Evolutionary conservation across 1,284 basidiomycete genomes (phyloP), one percentile per base, ranked within the genome.

Genomic region (Pulveroboletus sp.): DNA sequence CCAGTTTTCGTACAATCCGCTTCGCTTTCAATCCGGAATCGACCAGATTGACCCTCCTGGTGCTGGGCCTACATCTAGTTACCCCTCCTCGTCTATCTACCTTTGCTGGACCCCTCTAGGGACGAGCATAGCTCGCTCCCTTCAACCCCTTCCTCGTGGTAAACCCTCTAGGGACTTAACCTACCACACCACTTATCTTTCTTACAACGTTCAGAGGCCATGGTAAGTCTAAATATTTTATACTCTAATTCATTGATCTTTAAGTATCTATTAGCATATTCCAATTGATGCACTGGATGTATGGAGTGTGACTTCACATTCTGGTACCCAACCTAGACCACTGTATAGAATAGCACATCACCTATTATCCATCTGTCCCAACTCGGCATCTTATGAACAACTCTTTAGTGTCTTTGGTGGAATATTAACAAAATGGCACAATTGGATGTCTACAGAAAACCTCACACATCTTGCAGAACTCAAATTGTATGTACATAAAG

Each of bases 341-440:
- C 22, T 59, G 8, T 45, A 56, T 4, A 33, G 48, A 24, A 45
- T 61, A 18, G 31, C 57, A 14, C n/a, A 11, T 20, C 15, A 8
- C 17, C 4, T 61, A 15, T 33, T 59, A 25, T 60, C 58, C 8
- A 60, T 57, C 15, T 62, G 51, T 45, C 33, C 54, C 20, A 62
- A 60, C 26, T 62, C 51, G 15, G 60, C 59, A 9, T 62, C 55
- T 29, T 62, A 51, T 8, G 42, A 60, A 25, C 17, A 9, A 0
- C 54, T 61, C 4, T 61, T 62, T 18, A 62, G 61, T 33, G n/a
- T 17, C 18, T 62, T 62, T 42, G 48, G 51, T 14, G 38, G 33
- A 3, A 57, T 62, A 35, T 22, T 57, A 18, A 60, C 45, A 2
- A 49, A 52, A 46, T 47, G 52, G 29, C n/a, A 11, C 35, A 51